Evolutionary conservation across 2,329 filamentous ascomycete species (phyloP), one percentile per base, ranked within the genome.

Genomic region (Conoideocrella luteorostrata): DNA sequence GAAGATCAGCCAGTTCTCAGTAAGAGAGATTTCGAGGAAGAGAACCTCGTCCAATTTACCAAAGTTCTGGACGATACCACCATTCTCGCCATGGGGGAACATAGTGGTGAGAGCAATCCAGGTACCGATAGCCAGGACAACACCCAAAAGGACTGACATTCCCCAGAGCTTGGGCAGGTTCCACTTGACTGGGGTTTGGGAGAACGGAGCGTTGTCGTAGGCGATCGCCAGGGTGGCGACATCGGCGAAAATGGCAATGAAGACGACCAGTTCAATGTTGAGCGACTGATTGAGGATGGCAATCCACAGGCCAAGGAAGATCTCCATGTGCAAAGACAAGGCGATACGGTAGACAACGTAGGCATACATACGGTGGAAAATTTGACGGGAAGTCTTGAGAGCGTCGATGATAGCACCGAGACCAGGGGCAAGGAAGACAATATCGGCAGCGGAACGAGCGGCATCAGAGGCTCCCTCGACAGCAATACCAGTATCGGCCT

Each of bases 271-370:
- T 64, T 93, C 79, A 53, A 95, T 80, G 72, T 94, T 89, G 51
- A 95, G 77, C 48, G 80, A 86, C 49, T 80, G 74, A 75, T 95
- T 93, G 56, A 91, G 74, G 56, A 91, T 90, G 56, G 85, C 86
- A 56, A 95, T 93, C 88, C 88, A 94, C 47, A 94, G 79, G 64
- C 88, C 88, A 40, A 95, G 78, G 77, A 89, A 95, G 63, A 94
- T 86, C 70, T 93, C 88, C 61, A 95, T 77, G 65, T 95, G 89
- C 52, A 95, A 81, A 13, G 88, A 95, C 59, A 95, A 72, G 39
- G 89, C 88, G 60, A 95, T 95, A 78, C 89, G 87, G 74, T 95
- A 95, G 59, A 95, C 86, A 53, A 95, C 87, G 72, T 95, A 95
- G 47, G 88, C 86, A 71, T 95, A 93, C 88, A 95, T 95, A 59